phyloP scores from a whole-genome alignment of 176 grass and related monocot genomes.

The Eragrostis curvula region DNA sequence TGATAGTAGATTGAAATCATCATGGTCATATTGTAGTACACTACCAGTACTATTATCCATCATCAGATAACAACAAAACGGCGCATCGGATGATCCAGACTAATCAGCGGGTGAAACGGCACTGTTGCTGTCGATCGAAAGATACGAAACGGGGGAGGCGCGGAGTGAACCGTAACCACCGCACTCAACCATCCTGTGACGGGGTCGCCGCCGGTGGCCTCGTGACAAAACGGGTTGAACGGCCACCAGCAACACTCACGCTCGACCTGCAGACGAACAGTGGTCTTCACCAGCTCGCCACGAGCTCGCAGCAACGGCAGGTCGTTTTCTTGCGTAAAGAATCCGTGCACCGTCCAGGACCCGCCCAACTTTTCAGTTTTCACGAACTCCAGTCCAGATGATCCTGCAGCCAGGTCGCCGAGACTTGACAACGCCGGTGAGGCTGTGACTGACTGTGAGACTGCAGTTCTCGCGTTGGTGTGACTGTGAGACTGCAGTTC shows the following conservation, averaged over 20 bases:
- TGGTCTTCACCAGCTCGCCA: background rate
- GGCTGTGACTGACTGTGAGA: background rate
- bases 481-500: constrained; percentile 6
- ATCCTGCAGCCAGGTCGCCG: constrained; percentile 21
- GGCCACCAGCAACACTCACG: constrained; percentile 22
- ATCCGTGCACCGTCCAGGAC: background rate
- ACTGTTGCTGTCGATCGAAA: background rate
- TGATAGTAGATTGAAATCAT: no score
- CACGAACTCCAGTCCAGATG: background rate
- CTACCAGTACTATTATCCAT: background rate
- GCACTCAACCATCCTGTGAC: background rate
- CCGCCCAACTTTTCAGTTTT: background rate
- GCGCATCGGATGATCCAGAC: constrained; percentile 1
- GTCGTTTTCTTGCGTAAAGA: background rate
- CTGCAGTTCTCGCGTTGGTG: constrained; percentile 2
- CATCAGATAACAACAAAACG: background rate
- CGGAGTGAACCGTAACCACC: constrained; percentile 5
- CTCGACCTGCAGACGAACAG: constrained; percentile 30
- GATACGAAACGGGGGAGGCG: background rate
- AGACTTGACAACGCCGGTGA: background rate
- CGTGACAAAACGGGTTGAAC: constrained; percentile 50
- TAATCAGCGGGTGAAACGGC: background rate
- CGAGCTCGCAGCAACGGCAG: background rate
- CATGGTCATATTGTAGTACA: background rate
- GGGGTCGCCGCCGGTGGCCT: background rate